Conservation (phyloP, 2,329 filamentous ascomycete genomes). For the Colletotrichum horii region DNA sequence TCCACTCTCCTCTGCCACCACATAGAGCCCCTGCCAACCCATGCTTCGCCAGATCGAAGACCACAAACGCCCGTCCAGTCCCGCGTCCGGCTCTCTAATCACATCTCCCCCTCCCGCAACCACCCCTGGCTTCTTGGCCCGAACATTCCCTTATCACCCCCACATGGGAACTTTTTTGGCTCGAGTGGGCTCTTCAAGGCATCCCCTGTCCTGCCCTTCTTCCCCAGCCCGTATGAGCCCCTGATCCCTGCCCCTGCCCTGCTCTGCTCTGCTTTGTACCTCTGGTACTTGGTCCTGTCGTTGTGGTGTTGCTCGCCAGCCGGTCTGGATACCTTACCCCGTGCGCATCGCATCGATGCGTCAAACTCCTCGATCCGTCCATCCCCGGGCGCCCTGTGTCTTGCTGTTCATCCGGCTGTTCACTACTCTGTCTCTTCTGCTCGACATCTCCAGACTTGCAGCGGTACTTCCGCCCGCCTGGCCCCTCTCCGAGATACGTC, state of each 20-base stretch:
- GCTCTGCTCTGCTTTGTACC: not conserved
- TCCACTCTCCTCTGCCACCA: not conserved
- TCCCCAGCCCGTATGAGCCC: constrained; percentile 7
- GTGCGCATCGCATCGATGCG: not conserved
- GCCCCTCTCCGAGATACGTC: not conserved
- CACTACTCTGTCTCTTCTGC: not conserved
- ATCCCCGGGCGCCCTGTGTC: not conserved
- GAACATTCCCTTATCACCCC: constrained; percentile 15
- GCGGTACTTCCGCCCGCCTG: not conserved
- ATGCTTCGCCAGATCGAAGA: constrained; percentile 15
- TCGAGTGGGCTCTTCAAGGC: not conserved
- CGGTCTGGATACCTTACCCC: constrained; percentile 1
- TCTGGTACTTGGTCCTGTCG: not conserved
- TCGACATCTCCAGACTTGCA: not conserved
- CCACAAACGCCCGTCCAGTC: constrained; percentile 17
- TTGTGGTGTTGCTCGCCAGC: not conserved
- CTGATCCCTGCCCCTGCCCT: not conserved
- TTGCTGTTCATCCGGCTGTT: not conserved
- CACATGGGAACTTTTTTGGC: constrained; percentile 21
- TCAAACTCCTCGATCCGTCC: not conserved
- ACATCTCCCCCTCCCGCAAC: not conserved
- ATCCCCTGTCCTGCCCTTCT: not conserved
- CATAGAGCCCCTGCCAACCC: not conserved
- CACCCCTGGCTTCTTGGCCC: not conserved
- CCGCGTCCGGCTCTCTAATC: constrained; percentile 6